A percentile compares a stretch with the other conserved stretches of the same genome.
Conservation (phyloP, 2,329 filamentous ascomycete species). For the Nothophaeocryptopus gaeumannii region DNA sequence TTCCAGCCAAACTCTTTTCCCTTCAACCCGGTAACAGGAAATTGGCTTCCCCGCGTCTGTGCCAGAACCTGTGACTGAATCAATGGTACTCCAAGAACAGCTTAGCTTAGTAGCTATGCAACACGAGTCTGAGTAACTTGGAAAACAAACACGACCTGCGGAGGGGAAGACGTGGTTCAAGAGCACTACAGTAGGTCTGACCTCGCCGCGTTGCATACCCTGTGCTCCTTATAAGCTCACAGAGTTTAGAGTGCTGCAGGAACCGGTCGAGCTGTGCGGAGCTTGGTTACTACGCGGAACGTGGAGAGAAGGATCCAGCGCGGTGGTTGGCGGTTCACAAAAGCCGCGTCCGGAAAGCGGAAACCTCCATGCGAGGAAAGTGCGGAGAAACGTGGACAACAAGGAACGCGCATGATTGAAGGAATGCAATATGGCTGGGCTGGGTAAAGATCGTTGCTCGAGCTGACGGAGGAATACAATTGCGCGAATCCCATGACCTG, state of each 20-base stretch:
- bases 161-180: neutral
- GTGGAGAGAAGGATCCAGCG: slow-evolving; percentile 5
- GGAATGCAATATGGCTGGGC: neutral
- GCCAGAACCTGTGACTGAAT: too few relatives aligned
- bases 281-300: neutral
- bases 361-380: slow-evolving; percentile 2
- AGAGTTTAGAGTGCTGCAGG: slow-evolving; percentile 17
- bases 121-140: neutral
- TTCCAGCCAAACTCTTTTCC: too few relatives aligned
- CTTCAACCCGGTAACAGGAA: too few relatives aligned
- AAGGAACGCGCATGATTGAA: too few relatives aligned
- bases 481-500: slow-evolving; percentile 17
- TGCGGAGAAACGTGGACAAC: slow-evolving; percentile 7
- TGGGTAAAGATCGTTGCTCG: slow-evolving; percentile 14
- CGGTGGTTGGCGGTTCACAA: slow-evolving; percentile 2
- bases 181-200: neutral
- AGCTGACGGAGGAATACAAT: slow-evolving; percentile 15
- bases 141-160: neutral
- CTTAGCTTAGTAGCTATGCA: neutral
- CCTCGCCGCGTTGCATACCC: slow-evolving; percentile 1
- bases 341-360: too few relatives aligned
- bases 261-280: slow-evolving; percentile 7
- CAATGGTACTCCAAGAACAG: slow-evolving; percentile 1
- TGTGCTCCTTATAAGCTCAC: slow-evolving; percentile 14
- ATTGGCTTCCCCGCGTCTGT: too few relatives aligned